Evolutionary conservation across 2,329 filamentous ascomycete species (phyloP).

Genomic region (Colletotrichum trifolii): DNA sequence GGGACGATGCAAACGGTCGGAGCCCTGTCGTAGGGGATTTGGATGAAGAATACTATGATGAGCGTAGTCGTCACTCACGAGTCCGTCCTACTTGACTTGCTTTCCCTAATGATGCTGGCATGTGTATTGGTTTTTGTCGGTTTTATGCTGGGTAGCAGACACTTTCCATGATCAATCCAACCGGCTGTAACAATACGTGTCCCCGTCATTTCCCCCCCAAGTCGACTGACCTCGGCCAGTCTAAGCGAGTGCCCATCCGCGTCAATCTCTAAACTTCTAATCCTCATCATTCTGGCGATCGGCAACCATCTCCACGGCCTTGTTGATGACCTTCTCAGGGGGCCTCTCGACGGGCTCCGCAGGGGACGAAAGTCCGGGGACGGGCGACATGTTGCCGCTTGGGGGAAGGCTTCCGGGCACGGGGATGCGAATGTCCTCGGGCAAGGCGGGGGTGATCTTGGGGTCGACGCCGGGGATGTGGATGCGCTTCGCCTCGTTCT

Average conservation of each 20-base stretch:
- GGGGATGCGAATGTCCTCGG: constrained; percentile 84
- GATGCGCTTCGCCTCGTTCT: constrained; percentile 93
- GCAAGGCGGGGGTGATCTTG: constrained; percentile 78
- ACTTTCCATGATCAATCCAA: neutral
- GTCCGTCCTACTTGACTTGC: constrained; percentile 16
- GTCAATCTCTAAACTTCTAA: constrained; percentile 40
- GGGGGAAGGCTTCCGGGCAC: constrained; percentile 63
- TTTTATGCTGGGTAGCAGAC: neutral
- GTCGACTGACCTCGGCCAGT: neutral
- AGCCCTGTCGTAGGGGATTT: neutral
- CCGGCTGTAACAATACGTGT: neutral
- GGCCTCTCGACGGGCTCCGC: constrained; percentile 56
- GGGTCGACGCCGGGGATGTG: constrained; percentile 78
- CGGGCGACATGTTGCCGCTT: constrained; percentile 56
- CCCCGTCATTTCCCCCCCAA: neutral
- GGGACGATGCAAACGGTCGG: constrained; percentile 1
- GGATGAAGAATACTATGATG: constrained; percentile 30
- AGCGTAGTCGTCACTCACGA: constrained; percentile 23
- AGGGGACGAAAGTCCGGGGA: constrained; percentile 60
- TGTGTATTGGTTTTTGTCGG: neutral
- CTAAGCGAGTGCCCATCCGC: neutral
- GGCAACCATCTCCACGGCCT: constrained; percentile 60
- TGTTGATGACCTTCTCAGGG: constrained; percentile 62
- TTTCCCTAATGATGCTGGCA: neutral
- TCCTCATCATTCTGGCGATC: constrained; percentile 66